phyloP scores from a whole-genome alignment of 345 rosid species.

The Eucalyptus leucophloia region DNA sequence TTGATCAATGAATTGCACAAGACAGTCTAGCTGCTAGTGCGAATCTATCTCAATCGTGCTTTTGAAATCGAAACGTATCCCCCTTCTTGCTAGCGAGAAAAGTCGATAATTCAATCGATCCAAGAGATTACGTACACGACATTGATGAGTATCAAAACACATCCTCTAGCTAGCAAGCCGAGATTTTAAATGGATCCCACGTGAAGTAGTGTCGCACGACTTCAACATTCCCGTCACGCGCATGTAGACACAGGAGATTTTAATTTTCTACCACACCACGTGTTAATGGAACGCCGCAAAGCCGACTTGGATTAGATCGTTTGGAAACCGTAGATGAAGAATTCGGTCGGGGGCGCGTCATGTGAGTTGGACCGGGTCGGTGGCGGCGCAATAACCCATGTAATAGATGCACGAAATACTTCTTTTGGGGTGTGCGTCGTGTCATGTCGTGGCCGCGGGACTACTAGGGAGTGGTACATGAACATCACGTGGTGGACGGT shows the following conservation, averaged over 20 bases:
- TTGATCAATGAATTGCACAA: neutral
- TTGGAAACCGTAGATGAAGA: neutral
- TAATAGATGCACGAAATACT: neutral
- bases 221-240: fast-evolving
- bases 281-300: neutral
- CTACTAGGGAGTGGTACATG: neutral
- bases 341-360: fast-evolving
- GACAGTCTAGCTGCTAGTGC: neutral
- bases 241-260: neutral
- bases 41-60: neutral
- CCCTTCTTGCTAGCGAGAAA: no score
- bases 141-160: neutral
- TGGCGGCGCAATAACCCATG: neutral
- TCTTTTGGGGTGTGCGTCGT: neutral
- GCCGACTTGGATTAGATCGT: fast-evolving
- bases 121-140: neutral
- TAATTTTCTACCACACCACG: neutral
- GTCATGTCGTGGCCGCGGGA: neutral
- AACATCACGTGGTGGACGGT: neutral
- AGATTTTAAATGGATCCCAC: neutral
- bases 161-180: neutral
- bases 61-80: no score
- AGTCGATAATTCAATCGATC: no score
- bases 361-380: neutral
- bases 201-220: neutral